Base-by-base conservation (phyloP, 805 yeast genomes). In the Candida vaughaniae region DNA sequence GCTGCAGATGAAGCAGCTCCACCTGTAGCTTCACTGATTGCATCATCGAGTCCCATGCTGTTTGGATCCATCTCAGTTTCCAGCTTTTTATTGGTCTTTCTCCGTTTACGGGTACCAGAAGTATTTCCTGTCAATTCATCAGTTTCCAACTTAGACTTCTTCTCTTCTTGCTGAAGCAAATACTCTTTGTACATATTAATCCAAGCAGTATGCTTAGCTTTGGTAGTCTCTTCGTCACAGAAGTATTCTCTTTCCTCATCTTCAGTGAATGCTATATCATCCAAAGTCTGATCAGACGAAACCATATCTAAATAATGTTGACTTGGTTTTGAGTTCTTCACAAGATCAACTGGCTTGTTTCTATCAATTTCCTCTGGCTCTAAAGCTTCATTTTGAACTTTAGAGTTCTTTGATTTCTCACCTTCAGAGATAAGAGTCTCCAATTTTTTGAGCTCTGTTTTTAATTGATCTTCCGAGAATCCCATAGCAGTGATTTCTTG, bases 121-220 rank as follows among this genome's bases (percentile, higher is more conserved):
- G 71, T 64, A 43, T 84, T 85, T 4, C 98, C 99, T 0, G 91
- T 83, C 20, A 86, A 75, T 41, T 76, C 78, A 62, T 93, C 98
- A 0, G 95, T 93, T 55, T 89, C 95, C 35, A 75, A 73, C 56
- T 90, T 87, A 42, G 91, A 68, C 44, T 90, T 68, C 53, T 87
- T 89, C 48, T 78, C 77, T 51, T 91, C 97, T 60, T 88, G 95
- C 32, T 84, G 93, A 6, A 87, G 56, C 38, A 93, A 63, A 54
- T 78, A 93, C 19, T 90, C 98, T 42, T 85, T 85, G 59, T 95
- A 90, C 26, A 87, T 70, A 2, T 93, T 90, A 36, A 85, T 80
- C 98, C 99, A 93, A 3, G 90, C 77, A 42, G 84, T 72, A 48
- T 88, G 90, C 58, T 91, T 93, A 11, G 14, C 17, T 14, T 33